Base-by-base conservation (phyloP, 768 basidiomycete species). In the Amanita brunnescens region DNA sequence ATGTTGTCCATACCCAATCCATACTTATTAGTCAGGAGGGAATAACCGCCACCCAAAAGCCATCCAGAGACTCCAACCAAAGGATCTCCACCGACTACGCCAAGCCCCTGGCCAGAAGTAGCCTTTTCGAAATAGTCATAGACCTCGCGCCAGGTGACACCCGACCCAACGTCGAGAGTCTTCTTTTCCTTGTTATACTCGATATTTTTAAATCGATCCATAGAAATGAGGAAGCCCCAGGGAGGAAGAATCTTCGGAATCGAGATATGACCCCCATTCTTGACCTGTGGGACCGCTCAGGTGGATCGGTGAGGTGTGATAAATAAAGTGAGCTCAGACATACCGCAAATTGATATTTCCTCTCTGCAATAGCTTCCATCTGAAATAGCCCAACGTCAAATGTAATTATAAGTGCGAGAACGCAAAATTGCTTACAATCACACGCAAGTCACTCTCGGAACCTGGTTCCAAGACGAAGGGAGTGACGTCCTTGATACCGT, bases 1-100 rank as follows among this genome's bases (percentile, higher is more conserved):
- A 71, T 44, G 46, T 67, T 70, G 55, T 71, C 70, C 32, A 69
- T 55, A 2, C 61, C 60, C 8, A 70, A 49, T 7, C 69, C 66
- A 49, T 59, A 61, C 43, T 64, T 61, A 51, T 64, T 68, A 4
- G 63, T 65, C 49, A 64, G 63, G 54, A 60, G 50, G 0, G 67
- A 65, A 55, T 62, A 70, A 6, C 69, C 69, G 23, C 66, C 66
- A 5, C 68, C 68, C 5, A 70, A 51, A 32, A 66, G 44, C 56
- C 58, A 70, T 7, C 68, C 68, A 16, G 57, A 41, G 6, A 69
- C 55, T 12, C 70, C 70, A 6, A 70, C 52, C 21, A 10, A 2
- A 16, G 26, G 13, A 20, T 24, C 47, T 12, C 40, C 47, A 10
- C 53, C 53, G 7, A 49, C 38, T 9, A 54, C 47, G 16, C 37